Base-by-base conservation (phyloP, 345 rosid genomes). In the Melaleuca alternifolia region DNA sequence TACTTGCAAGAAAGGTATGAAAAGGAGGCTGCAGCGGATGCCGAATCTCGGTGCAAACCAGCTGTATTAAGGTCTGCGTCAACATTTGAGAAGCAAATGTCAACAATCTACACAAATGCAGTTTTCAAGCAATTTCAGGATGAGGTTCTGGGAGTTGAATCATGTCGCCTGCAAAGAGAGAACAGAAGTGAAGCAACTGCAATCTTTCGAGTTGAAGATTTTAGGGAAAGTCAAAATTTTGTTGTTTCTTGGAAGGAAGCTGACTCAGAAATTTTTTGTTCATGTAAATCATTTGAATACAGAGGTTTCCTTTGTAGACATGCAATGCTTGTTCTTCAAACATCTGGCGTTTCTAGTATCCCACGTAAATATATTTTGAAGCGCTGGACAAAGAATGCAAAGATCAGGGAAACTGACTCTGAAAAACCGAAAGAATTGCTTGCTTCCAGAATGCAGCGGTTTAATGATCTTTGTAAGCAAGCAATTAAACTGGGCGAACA, bases 271-370 rank as follows among this genome's bases (percentile, higher is more conserved):
- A 86, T 92, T 79, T 50, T 88, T 75, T 92, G 94, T 85, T 87
- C 83, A 50, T 91, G 94, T 83, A 90, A 87, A 79, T 88, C 85
- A 61, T 91, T 91, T 88, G 91, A 92, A 56, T 92, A 89, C 84
- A 87, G 87, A 86, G 94, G 94, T 82, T 87, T 88, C 77, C 91
- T 92, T 18, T 92, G 94, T 86, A 90, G 89, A 84, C 94, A 92
- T 82, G 89, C 91, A 9, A 87, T 92, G 75, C 90, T 92, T 83
- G 93, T 90, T 85, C 91, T 92, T 87, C 90, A 90, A 56, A 86
- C 87, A 87, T 89, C 87, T 85, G 91, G 92, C 26, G 23, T 90
- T 86, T 86, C 86, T 16, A 54, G 76, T 54, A 88, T 92, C 54
- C 93, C 93, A 56, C 65, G 85, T 84, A 87, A 4, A 52, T 89